Percentiles rank a stretch among this genome's conserved stretches.
Evolutionary conservation across 2,329 filamentous ascomycete species (phyloP).

Genomic region (Aspergillus alliaceus): DNA sequence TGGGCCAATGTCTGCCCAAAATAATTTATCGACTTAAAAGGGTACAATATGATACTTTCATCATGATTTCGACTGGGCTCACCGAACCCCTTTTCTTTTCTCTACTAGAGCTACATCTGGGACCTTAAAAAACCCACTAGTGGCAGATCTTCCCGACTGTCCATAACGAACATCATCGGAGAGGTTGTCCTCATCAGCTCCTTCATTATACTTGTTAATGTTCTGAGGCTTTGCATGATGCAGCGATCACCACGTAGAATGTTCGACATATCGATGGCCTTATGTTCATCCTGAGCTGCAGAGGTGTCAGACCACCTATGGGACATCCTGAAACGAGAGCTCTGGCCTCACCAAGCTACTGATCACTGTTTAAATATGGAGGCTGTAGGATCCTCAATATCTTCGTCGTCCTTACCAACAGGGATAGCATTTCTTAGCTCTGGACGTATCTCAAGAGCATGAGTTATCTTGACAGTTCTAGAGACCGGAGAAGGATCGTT

Average conservation of each 20-base stretch:
- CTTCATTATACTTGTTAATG: conserved; percentile 22
- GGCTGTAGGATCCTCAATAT: conserved; percentile 29
- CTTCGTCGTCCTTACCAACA: conserved; percentile 26
- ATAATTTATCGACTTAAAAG: too few species aligned
- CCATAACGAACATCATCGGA: conserved; percentile 6
- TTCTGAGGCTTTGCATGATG: conserved; percentile 25
- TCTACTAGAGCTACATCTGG: too few species aligned
- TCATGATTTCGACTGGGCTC: too few species aligned
- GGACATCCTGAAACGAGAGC: background rate
- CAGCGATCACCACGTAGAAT: conserved; percentile 23
- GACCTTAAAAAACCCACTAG: background rate
- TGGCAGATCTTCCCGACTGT: background rate
- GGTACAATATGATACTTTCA: too few species aligned
- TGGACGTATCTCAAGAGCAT: conserved; percentile 22
- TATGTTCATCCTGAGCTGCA: conserved; percentile 21
- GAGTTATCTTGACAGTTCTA: conserved; percentile 20
- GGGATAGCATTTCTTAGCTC: conserved; percentile 21
- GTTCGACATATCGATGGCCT: conserved; percentile 23
- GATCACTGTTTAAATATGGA: conserved; percentile 26
- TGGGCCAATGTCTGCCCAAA: too few species aligned
- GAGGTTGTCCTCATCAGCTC: conserved; percentile 24
- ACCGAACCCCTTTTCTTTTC: too few species aligned
- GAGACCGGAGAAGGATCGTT: conserved; percentile 28
- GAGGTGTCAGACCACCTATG: background rate
- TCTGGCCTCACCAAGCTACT: conserved; percentile 30